These are phyloP conservation scores for Amylocystis lapponica DNA, from an alignment of 768 basidiomycete genomes.

Conservation along the genomic window DNA sequence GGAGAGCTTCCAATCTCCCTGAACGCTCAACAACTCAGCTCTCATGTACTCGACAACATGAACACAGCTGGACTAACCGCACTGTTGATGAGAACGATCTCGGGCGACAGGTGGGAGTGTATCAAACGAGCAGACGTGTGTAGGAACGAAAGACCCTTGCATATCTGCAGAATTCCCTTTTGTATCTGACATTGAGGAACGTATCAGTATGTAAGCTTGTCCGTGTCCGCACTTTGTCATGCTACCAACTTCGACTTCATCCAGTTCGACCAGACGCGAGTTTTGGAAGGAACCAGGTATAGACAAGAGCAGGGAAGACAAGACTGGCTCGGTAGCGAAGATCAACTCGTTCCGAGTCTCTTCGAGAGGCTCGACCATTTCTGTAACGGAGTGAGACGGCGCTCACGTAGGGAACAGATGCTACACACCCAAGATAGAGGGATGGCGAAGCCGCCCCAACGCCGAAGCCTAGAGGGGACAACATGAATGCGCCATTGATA, in stretches of 20 bases:
- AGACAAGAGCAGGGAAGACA: conserved; percentile 75
- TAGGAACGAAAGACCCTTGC: conserved; percentile 85
- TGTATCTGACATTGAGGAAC: conserved; percentile 58
- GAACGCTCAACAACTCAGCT: neutral
- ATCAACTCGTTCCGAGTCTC: conserved; percentile 85
- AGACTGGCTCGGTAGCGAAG: conserved; percentile 89
- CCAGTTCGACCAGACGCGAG: conserved; percentile 69
- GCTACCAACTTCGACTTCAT: conserved; percentile 83
- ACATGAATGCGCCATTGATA: too few relatives aligned
- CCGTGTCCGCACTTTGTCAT: too few relatives aligned
- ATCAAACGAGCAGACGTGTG: conserved; percentile 90
- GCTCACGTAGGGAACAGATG: neutral
- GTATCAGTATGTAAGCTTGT: neutral
- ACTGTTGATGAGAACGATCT: conserved; percentile 84
- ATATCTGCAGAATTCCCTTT: conserved; percentile 91
- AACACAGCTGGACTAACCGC: conserved; percentile 46
- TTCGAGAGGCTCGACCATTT: conserved; percentile 96
- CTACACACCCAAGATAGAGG: conserved; percentile 76
- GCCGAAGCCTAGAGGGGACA: conserved; percentile 80
- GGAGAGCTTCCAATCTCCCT: conserved; percentile 98
- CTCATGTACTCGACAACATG: neutral
- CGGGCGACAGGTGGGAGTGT: conserved; percentile 85
- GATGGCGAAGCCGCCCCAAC: conserved; percentile 81
- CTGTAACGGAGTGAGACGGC: conserved; percentile 33
- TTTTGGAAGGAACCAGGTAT: conserved; percentile 59